Conservation (phyloP, 108 stramenopile species). For the Pseudonitzschia pungens region DNA sequence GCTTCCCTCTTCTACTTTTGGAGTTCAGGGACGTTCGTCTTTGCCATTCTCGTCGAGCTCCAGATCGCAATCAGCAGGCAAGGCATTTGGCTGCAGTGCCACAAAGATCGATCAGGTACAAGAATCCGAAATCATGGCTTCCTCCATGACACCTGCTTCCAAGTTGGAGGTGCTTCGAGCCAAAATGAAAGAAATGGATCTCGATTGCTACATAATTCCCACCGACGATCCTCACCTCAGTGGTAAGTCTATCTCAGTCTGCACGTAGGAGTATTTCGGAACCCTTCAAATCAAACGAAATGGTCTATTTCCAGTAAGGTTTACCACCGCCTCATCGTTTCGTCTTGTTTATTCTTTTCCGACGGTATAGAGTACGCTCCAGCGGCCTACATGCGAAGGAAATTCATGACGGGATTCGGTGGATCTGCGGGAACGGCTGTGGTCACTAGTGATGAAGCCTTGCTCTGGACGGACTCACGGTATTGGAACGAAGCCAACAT, state of each 20-base stretch:
- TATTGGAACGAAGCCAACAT: constrained; percentile 93
- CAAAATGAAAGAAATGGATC: constrained; percentile 55
- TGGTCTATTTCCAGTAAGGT: too few relatives aligned
- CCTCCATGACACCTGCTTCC: constrained; percentile 41
- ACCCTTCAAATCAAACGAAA: not conserved
- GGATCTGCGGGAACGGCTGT: constrained; percentile 96
- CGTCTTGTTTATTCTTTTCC: not conserved
- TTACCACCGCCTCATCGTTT: not conserved
- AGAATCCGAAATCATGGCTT: not conserved
- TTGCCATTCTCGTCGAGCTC: not conserved
- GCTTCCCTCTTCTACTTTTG: constrained; percentile 7
- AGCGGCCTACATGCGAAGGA: constrained; percentile 85
- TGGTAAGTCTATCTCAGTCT: constrained; percentile 24
- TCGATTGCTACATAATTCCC: constrained; percentile 82
- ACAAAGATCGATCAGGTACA: constrained; percentile 9
- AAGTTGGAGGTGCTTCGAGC: constrained; percentile 58
- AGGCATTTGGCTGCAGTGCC: not conserved
- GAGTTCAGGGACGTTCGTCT: not conserved
- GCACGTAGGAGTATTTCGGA: not conserved
- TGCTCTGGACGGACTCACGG: constrained; percentile 95
- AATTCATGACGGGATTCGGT: constrained; percentile 87
- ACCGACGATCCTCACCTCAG: constrained; percentile 90
- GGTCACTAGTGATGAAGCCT: constrained; percentile 44
- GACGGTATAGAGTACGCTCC: constrained; percentile 88
- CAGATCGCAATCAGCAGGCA: not conserved